phyloP scores from a whole-genome alignment of 129 eudicot species.

The Escallonia herrerae region DNA sequence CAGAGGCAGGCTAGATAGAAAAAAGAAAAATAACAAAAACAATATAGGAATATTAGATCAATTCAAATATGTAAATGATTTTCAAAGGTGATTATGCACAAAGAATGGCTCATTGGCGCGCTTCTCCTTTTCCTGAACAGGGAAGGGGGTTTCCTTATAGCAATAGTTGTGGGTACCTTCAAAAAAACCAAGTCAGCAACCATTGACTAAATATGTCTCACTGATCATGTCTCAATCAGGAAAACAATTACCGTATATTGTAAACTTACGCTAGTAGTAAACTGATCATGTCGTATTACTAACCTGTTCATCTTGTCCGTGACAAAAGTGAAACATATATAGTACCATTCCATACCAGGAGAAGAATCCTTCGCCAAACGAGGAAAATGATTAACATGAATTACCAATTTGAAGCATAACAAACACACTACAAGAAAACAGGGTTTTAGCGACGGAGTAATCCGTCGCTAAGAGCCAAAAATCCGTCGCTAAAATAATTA shows the following conservation, averaged over 20 bases:
- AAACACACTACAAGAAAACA: no score
- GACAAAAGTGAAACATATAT: no score
- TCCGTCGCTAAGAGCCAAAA: no score
- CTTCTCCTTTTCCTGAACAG: constrained; percentile 30
- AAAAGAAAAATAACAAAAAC: not conserved
- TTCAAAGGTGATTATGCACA: constrained; percentile 38
- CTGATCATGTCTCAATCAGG: no score
- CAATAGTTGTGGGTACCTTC: constrained; percentile 52
- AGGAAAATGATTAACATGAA: no score
- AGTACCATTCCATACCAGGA: no score
- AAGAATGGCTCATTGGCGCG: constrained; percentile 46
- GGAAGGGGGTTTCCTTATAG: constrained; percentile 43
- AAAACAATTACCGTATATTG: no score
- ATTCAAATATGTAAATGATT: not conserved
- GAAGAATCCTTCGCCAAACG: no score
- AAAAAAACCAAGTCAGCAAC: not conserved
- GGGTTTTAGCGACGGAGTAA: no score
- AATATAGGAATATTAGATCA: not conserved
- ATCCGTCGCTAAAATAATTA: no score
- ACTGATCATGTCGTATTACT: no score
- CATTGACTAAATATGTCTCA: not conserved
- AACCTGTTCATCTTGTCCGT: not conserved
- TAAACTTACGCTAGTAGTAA: not conserved
- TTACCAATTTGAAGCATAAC: no score
- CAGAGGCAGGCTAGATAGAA: constrained; percentile 56